Evolutionary conservation across 1,284 basidiomycete species (phyloP).

Genomic region (Rhodotorula mucilaginosa): DNA sequence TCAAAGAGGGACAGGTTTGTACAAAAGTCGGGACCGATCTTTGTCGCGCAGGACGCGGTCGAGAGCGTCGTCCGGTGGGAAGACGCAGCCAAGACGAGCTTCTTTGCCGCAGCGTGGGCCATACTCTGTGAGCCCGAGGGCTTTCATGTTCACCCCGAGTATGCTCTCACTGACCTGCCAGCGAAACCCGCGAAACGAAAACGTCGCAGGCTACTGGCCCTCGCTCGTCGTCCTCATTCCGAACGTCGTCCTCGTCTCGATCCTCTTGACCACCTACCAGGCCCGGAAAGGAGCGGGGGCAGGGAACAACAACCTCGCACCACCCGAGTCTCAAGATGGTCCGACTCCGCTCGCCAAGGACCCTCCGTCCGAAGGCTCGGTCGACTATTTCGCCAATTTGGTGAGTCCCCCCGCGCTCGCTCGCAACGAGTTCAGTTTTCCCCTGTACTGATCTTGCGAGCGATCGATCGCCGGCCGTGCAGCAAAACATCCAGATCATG

Average conservation of each 20-base stretch:
- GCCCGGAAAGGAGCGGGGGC: not conserved
- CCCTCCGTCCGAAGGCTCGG: constrained; percentile 33
- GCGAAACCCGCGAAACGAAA: too few species aligned
- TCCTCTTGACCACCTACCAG: constrained; percentile 38
- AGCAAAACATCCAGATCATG: constrained; percentile 45
- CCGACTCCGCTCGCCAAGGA: constrained; percentile 22
- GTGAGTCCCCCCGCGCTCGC: constrained; percentile 3
- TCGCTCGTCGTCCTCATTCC: constrained; percentile 38
- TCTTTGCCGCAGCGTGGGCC: constrained; percentile 39
- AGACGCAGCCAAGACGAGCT: constrained; percentile 40
- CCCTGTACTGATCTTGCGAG: too few species aligned
- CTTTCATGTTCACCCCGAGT: not conserved
- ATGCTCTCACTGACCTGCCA: too few species aligned
- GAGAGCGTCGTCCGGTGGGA: constrained; percentile 44
- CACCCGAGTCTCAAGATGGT: constrained; percentile 13
- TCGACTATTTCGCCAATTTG: constrained; percentile 44
- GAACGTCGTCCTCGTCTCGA: constrained; percentile 32
- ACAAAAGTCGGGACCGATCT: constrained; percentile 44
- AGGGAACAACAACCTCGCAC: not conserved
- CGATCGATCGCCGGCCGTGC: not conserved
- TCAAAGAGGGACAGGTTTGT: constrained; percentile 37
- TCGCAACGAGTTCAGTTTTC: not conserved
- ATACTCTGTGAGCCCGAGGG: constrained; percentile 38
- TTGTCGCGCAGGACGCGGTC: constrained; percentile 40
- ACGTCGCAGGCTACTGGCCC: constrained; percentile 38